These are phyloP conservation scores for Russula sp. DNA, from an alignment of 768 basidiomycete species.

Conservation along the genomic window DNA sequence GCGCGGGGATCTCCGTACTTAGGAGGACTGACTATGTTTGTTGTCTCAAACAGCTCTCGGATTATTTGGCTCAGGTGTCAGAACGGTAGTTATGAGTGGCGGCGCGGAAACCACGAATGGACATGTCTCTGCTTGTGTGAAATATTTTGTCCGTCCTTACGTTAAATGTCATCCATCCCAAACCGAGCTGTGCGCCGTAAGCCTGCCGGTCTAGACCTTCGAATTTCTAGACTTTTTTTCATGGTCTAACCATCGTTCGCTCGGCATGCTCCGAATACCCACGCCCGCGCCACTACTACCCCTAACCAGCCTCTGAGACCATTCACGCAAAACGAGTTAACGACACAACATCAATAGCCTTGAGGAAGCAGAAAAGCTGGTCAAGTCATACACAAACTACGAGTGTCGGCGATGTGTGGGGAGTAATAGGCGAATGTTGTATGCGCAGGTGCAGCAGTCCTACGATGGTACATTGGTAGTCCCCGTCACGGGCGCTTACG, in stretches of 20 bases:
- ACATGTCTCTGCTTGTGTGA: neutral
- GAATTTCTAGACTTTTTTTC: neutral
- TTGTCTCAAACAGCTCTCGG: conserved; percentile 29
- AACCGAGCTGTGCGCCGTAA: neutral
- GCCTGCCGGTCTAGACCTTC: neutral
- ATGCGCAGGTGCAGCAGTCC: no score
- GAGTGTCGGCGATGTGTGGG: neutral
- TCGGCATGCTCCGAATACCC: no score
- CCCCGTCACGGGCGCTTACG: no score
- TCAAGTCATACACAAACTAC: neutral
- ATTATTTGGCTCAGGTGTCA: conserved; percentile 54
- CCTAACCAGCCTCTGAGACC: no score
- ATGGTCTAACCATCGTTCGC: neutral
- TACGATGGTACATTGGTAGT: no score
- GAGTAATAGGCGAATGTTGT: no score
- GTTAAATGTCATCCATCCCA: neutral
- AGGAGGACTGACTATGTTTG: conserved; percentile 3
- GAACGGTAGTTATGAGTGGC: conserved; percentile 1
- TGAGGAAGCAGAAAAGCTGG: neutral
- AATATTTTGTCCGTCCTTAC: conserved; percentile 1
- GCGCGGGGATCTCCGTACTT: neutral
- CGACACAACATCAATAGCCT: no score
- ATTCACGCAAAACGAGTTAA: no score
- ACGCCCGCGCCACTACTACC: no score
- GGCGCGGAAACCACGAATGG: neutral